A percentile compares a stretch with the other conserved stretches of the same genome.
phyloP scores from a whole-genome alignment of 2,329 filamentous ascomycete species.

The Ophiostoma ulmi region DNA sequence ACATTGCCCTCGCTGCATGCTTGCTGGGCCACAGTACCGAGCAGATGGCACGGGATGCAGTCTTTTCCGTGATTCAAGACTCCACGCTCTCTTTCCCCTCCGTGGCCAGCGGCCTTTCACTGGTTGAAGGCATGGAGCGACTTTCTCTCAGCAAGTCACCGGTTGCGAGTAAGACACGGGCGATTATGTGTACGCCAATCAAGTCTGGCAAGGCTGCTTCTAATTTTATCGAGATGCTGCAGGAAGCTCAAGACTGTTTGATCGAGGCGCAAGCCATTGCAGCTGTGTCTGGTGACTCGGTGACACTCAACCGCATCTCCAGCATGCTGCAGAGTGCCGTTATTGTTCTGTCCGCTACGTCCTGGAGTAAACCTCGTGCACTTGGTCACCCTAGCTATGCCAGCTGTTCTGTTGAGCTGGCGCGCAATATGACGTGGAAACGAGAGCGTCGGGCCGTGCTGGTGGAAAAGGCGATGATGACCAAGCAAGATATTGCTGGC shows the following conservation, averaged over 20 bases:
- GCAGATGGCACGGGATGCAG: constrained; percentile 70
- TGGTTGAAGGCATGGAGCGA: not conserved
- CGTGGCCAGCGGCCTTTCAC: constrained; percentile 40
- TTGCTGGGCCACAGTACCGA: constrained; percentile 64
- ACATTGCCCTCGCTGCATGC: constrained; percentile 61
- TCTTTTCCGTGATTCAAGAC: constrained; percentile 85
- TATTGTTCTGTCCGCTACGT: constrained; percentile 60
- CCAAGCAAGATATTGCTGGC: constrained; percentile 31
- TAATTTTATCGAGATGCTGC: constrained; percentile 55
- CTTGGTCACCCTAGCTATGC: constrained; percentile 52
- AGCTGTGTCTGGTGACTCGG: constrained; percentile 49
- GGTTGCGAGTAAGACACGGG: constrained; percentile 34
- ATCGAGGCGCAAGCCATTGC: constrained; percentile 58
- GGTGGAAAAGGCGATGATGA: constrained; percentile 42
- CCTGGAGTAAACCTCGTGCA: constrained; percentile 42
- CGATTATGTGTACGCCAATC: constrained; percentile 23
- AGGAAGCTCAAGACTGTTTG: constrained; percentile 61
- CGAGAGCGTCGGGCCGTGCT: constrained; percentile 56
- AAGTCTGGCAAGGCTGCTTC: constrained; percentile 32
- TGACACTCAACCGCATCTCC: constrained; percentile 59
- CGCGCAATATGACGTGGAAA: constrained; percentile 62
- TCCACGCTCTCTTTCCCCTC: constrained; percentile 86
- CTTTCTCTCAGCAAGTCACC: constrained; percentile 32
- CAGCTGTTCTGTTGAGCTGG: constrained; percentile 62
- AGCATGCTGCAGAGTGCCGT: constrained; percentile 60